phyloP scores from a whole-genome alignment of 2,329 filamentous ascomycete genomes.

The Aspergillus amoenus region DNA sequence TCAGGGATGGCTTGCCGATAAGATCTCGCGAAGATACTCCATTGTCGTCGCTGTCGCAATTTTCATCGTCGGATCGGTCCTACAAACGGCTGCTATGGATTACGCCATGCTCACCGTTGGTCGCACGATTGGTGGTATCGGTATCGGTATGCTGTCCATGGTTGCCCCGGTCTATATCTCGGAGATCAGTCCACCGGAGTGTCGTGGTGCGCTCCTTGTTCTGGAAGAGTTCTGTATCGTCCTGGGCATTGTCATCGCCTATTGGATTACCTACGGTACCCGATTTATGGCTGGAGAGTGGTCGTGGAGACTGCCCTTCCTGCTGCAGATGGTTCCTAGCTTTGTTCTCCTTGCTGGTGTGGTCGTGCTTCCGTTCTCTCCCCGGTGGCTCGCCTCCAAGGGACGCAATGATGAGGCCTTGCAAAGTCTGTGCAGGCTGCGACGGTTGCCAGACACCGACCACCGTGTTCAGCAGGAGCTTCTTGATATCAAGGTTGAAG shows the following conservation, averaged over 20 bases:
- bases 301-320: constrained; percentile 50
- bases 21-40: constrained; percentile 53
- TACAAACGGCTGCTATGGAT: constrained; percentile 52
- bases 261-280: constrained; percentile 46
- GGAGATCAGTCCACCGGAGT: constrained; percentile 51
- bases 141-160: constrained; percentile 53
- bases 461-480: constrained; percentile 52
- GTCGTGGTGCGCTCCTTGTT: constrained; percentile 47
- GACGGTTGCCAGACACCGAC: constrained; percentile 51
- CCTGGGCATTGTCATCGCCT: constrained; percentile 42
- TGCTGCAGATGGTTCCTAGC: constrained; percentile 47
- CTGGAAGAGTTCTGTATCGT: constrained; percentile 45
- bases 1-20: constrained; percentile 53
- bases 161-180: constrained; percentile 55
- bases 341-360: constrained; percentile 39
- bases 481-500: constrained; percentile 53
- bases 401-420: constrained; percentile 52
- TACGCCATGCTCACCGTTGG: constrained; percentile 54
- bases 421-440: constrained; percentile 48
- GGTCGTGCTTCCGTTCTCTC: constrained; percentile 54
- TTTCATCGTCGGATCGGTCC: constrained; percentile 51
- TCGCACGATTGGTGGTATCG: constrained; percentile 51
- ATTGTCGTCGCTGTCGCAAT: constrained; percentile 53
- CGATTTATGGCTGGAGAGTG: constrained; percentile 46
- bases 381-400: constrained; percentile 53